These are phyloP conservation scores for Clarkia xantiana DNA, from an alignment of 345 rosid species.

Conservation along the genomic window DNA sequence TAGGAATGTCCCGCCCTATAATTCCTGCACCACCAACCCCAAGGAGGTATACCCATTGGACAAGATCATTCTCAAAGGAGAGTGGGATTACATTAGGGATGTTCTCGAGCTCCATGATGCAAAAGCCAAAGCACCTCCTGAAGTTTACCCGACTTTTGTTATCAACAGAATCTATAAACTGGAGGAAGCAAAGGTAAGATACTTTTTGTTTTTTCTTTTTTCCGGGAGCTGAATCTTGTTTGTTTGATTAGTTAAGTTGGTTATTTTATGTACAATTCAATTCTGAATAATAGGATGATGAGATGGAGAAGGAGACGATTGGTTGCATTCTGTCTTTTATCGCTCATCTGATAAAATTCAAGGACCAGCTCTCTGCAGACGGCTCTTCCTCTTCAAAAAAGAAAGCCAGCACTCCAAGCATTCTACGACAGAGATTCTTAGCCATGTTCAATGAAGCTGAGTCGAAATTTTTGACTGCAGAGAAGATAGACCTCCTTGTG, in stretches of 20 bases:
- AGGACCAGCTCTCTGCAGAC: slow-evolving; percentile 40
- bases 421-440: slow-evolving; percentile 34
- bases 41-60: slow-evolving; percentile 63
- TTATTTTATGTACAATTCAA: not conserved
- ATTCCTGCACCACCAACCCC: slow-evolving; percentile 40
- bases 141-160: slow-evolving; percentile 50
- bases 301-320: slow-evolving; percentile 28
- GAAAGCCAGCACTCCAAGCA: slow-evolving; percentile 41
- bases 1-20: slow-evolving; percentile 63
- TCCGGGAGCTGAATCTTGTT: not conserved
- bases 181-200: slow-evolving; percentile 35
- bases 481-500: slow-evolving; percentile 46
- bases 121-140: slow-evolving; percentile 15
- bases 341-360: slow-evolving; percentile 71
- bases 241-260: not conserved
- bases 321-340: slow-evolving; percentile 37
- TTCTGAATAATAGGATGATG: slow-evolving; percentile 27
- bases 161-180: slow-evolving; percentile 52
- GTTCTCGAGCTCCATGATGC: slow-evolving; percentile 23
- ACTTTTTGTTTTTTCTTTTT: not conserved
- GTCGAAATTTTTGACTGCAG: slow-evolving; percentile 25
- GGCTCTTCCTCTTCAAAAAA: slow-evolving; percentile 35
- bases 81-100: slow-evolving; percentile 57
- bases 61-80: slow-evolving; percentile 50
- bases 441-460: slow-evolving; percentile 35